These are phyloP conservation scores for Sclerotinia sclerotiorum DNA, from an alignment of 2,329 filamentous ascomycete species.

Conservation along the genomic window DNA sequence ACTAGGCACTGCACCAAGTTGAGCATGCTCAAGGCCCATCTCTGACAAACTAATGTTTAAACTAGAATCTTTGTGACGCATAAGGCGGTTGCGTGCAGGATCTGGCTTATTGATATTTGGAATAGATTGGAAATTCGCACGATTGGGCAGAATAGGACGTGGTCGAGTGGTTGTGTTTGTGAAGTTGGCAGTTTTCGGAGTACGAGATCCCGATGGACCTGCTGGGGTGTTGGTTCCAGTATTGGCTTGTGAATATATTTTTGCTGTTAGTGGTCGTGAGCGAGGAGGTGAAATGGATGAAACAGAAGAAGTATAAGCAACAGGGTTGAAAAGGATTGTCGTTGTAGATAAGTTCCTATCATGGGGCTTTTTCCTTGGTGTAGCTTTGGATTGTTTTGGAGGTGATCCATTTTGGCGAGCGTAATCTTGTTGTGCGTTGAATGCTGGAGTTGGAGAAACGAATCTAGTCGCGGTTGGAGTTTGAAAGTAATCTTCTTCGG, in stretches of 20 bases:
- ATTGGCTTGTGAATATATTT: slow-evolving; percentile 35
- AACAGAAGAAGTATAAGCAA: slow-evolving; percentile 45
- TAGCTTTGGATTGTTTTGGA: slow-evolving; percentile 3
- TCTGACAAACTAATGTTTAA: slow-evolving; percentile 72
- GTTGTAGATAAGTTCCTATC: slow-evolving; percentile 74
- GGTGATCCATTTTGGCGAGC: slow-evolving; percentile 2
- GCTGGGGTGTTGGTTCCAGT: slow-evolving; percentile 34
- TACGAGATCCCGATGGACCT: slow-evolving; percentile 28
- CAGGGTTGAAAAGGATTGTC: slow-evolving; percentile 81
- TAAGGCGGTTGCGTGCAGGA: slow-evolving; percentile 27
- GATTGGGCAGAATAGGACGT: slow-evolving; percentile 55
- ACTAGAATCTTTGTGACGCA: slow-evolving; percentile 52
- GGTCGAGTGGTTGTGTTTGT: slow-evolving; percentile 47
- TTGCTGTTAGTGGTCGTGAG: slow-evolving; percentile 43
- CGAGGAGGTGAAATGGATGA: slow-evolving; percentile 45
- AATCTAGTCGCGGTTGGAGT: slow-evolving; percentile 50
- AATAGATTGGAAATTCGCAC: slow-evolving; percentile 54
- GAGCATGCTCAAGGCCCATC: slow-evolving; percentile 63
- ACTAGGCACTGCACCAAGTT: slow-evolving; percentile 64
- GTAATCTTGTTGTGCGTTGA: not conserved
- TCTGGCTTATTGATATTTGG: slow-evolving; percentile 48
- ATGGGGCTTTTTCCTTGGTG: slow-evolving; percentile 47
- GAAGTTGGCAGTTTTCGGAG: slow-evolving; percentile 41
- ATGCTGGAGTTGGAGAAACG: slow-evolving; percentile 27
- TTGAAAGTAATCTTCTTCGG: slow-evolving; percentile 55